Conservation (phyloP, 805 yeast genomes). For the Isabelozyma heimii region DNA sequence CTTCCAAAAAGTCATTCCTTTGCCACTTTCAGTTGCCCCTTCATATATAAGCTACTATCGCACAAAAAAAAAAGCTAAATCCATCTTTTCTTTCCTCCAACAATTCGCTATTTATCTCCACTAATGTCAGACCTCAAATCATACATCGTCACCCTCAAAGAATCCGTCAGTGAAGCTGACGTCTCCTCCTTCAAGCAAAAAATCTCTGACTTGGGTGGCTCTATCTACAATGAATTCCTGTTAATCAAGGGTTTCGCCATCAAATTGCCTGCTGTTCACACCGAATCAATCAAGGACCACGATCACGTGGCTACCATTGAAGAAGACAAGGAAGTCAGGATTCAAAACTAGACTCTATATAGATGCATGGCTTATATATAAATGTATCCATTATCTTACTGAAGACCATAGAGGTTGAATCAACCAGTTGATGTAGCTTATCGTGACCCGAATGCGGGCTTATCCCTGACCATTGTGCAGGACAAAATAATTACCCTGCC, state of each 20-base stretch:
- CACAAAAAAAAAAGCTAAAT: not conserved
- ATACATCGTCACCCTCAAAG: conserved; percentile 47
- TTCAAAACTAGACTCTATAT: conserved; percentile 19
- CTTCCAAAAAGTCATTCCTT: not conserved
- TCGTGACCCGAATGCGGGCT: not conserved
- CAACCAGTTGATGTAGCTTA: not conserved
- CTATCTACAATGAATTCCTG: conserved; percentile 56
- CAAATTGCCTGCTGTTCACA: conserved; percentile 55
- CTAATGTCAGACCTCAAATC: conserved; percentile 29
- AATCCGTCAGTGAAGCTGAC: conserved; percentile 39
- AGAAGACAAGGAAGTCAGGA: conserved; percentile 65
- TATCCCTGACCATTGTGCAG: not conserved
- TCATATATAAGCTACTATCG: not conserved
- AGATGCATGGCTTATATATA: not conserved
- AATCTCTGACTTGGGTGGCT: conserved; percentile 55
- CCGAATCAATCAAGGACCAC: conserved; percentile 43
- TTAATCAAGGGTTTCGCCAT: conserved; percentile 67
- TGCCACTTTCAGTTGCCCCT: not conserved
- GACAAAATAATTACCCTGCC: not conserved
- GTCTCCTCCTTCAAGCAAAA: conserved; percentile 44
- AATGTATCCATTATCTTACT: not conserved
- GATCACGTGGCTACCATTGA: conserved; percentile 58
- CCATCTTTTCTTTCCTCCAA: not conserved
- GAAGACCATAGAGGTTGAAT: too few species aligned
- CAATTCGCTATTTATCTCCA: not conserved